Evolutionary conservation across 2,329 filamentous ascomycete genomes (phyloP).

Genomic region (Trichophyton verrucosum): DNA sequence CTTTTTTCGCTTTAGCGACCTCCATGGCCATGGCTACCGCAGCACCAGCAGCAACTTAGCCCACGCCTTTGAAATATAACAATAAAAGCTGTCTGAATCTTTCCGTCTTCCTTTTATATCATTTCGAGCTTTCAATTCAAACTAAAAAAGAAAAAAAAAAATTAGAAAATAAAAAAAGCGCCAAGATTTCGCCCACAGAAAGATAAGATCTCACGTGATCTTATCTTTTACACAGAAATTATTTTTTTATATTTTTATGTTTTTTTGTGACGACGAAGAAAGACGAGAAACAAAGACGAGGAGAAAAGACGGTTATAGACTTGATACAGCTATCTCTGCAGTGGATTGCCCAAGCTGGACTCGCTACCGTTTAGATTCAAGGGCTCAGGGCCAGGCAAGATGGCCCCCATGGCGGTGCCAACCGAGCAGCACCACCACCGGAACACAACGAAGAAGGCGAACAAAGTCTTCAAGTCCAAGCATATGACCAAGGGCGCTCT

Average conservation of each 20-base stretch:
- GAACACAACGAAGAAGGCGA: slow-evolving; percentile 73
- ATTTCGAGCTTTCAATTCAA: background rate
- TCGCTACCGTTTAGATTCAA: slow-evolving; percentile 74
- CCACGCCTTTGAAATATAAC: background rate
- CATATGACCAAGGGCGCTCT: slow-evolving; percentile 80
- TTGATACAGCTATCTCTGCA: background rate
- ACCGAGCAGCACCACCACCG: slow-evolving; percentile 67
- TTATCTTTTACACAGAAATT: slow-evolving; percentile 14
- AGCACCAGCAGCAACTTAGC: background rate
- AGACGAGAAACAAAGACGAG: background rate
- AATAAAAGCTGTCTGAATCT: background rate
- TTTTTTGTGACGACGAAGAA: slow-evolving; percentile 8
- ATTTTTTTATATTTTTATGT: slow-evolving; percentile 18
- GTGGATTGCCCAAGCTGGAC: slow-evolving; percentile 13
- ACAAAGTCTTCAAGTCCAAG: slow-evolving; percentile 87
- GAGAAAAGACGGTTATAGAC: background rate
- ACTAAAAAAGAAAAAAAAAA: background rate
- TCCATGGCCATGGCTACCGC: slow-evolving; percentile 9
- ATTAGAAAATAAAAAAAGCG: slow-evolving; percentile 16
- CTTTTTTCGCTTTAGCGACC: slow-evolving; percentile 7
- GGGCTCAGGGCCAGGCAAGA: slow-evolving; percentile 50
- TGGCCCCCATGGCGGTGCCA: slow-evolving; percentile 55
- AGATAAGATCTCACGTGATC: slow-evolving; percentile 6
- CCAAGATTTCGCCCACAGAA: slow-evolving; percentile 23
- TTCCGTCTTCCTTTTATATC: background rate